Conservation (phyloP, 2,329 filamentous ascomycete species). For the Sporothrix brasiliensis region DNA sequence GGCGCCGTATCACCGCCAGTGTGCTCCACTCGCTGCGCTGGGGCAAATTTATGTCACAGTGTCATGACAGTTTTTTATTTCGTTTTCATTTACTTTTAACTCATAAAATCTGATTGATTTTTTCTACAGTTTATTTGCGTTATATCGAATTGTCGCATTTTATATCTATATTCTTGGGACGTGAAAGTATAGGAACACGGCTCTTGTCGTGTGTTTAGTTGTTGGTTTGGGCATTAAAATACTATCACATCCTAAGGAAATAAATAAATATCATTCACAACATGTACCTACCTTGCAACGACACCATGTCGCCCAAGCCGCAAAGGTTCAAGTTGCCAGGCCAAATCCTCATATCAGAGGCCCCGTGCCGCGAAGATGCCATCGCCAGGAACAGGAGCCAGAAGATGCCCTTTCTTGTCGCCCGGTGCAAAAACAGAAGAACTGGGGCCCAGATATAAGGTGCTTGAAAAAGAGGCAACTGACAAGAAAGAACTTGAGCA, state of each 20-base stretch:
- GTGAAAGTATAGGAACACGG: too few relatives aligned
- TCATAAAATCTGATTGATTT: not conserved
- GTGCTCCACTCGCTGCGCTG: too few relatives aligned
- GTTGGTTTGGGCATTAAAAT: too few relatives aligned
- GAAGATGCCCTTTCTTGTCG: not conserved
- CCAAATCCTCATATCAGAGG: not conserved
- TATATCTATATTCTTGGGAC: too few relatives aligned
- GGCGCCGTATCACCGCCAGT: not conserved
- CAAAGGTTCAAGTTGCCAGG: not conserved
- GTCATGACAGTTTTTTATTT: not conserved
- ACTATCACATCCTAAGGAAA: too few relatives aligned
- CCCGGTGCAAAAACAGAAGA: not conserved
- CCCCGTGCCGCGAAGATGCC: not conserved
- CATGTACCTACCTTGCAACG: not conserved
- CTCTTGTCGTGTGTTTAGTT: too few relatives aligned
- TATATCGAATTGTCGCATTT: not conserved
- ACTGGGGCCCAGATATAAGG: not conserved
- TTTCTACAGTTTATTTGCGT: not conserved
- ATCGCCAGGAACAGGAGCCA: not conserved
- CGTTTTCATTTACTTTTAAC: not conserved
- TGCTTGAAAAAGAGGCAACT: not conserved
- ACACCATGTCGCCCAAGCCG: not conserved
- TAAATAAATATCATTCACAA: not conserved
- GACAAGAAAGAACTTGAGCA: not conserved
- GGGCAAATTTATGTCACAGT: not conserved